Base-by-base conservation (phyloP, 176 grass and related monocot species). In the Oryza meridionalis region DNA sequence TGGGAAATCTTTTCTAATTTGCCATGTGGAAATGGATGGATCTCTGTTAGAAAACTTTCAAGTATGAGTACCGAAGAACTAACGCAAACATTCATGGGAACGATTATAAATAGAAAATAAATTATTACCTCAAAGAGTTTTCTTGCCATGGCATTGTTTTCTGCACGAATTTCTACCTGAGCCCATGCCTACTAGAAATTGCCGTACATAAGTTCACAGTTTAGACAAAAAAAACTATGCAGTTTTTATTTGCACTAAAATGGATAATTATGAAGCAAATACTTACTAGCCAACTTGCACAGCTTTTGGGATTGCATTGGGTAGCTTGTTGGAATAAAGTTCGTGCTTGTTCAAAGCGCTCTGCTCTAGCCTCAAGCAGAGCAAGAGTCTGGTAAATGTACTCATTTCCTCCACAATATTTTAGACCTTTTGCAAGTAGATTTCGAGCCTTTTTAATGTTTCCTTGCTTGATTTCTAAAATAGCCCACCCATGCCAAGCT, bases 351-450 rank as follows among this genome's bases (percentile, higher is more conserved):
- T 95, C 74, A 67, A 93, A 91, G 43, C 96, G 87, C 73, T 93
- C 86, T 86, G 87, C 91, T 88, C 84, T 98, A 75, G 93, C 96
- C 85, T 98, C 93, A 83, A 98, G 93, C 65, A 98, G 91, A 67
- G 96, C 93, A 88, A 98, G 96, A 68, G 91, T 98, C 83, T 98
- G 96, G 81, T 98, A 98, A 86, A 98, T 92, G 84, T 98, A 98
- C 65, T 98, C 96, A 81, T 95, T 98, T 64, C 93, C 96, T 73
- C 96, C 96, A 86, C 96, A 93, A 81, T 91, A 92, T 80, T 90
- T 89, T 51, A 98, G 82, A 55, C 89, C 96, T 88, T 95, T 98
- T 29, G 81, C 88, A 62, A 98, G 96, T 77, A 98, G 96, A 81
- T 93, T 92, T 45, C 93, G 92, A n/a, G 96, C 93, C 69, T 90